These are phyloP conservation scores for Dendrobium catenatum DNA, from an alignment of 106 monocot species.

Conservation along the genomic window DNA sequence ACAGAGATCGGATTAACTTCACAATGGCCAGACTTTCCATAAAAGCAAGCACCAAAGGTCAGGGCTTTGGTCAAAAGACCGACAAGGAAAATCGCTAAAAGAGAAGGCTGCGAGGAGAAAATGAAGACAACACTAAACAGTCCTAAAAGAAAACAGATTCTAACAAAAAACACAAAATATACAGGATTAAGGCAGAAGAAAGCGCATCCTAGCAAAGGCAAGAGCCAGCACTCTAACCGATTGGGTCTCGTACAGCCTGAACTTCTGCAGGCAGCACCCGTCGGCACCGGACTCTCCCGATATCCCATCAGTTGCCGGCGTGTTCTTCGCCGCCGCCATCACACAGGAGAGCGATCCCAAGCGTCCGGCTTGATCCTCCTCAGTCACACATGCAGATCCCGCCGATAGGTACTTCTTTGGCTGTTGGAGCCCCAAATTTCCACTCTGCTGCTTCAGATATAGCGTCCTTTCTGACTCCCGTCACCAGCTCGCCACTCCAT, in stretches of 20 bases:
- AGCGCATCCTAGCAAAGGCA: not conserved
- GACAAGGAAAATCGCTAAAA: too few relatives aligned
- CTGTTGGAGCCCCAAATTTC: conserved; percentile 11
- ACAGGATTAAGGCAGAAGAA: not conserved
- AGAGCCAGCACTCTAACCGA: conserved; percentile 11
- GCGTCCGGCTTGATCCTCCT: conserved; percentile 22
- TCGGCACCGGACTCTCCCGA: too few relatives aligned
- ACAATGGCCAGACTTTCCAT: too few relatives aligned
- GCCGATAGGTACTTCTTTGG: not conserved
- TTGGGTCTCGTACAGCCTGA: conserved; percentile 43
- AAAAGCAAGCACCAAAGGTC: too few relatives aligned
- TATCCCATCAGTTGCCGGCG: conserved; percentile 29
- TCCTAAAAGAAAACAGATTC: too few relatives aligned
- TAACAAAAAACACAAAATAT: too few relatives aligned
- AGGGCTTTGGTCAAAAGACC: too few relatives aligned
- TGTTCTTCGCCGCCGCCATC: not conserved
- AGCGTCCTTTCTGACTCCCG: conserved; percentile 12
- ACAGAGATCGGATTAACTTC: too few relatives aligned
- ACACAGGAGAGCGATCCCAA: conserved; percentile 24
- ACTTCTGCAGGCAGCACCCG: not conserved
- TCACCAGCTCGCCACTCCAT: not conserved
- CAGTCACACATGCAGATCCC: conserved; percentile 25
- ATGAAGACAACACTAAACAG: too few relatives aligned
- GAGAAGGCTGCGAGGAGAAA: too few relatives aligned
- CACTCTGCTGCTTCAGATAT: conserved; percentile 30